Base-by-base conservation (phyloP, 345 rosid genomes). In the Erucastrum elatum region DNA sequence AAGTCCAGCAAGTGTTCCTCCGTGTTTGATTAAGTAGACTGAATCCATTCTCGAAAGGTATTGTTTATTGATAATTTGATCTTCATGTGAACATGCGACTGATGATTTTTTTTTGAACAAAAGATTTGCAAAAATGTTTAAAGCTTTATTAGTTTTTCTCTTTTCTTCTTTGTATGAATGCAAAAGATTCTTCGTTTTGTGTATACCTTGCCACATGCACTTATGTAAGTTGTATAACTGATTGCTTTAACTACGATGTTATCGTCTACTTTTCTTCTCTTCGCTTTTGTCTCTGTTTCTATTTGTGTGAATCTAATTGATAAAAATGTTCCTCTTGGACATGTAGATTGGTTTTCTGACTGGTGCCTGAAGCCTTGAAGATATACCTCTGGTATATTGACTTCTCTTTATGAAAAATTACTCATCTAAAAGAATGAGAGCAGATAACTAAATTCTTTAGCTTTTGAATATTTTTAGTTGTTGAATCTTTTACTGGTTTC, bases 341-440 rank as follows among this genome's bases (percentile, higher is more conserved):
- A 11, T 74, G 59, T 29, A 80, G 79, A 68, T 68, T 25, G 0
- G 25, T n/a, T 63, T n/a, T 16, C 4, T 3, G 46, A 34, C 37
- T 29, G 72, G 72, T 79, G 77, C 65, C 9, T 39, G 13, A 39
- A 39, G 46, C 46, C 46, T 70, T 75, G 77, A 85, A 77, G 82
- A 75, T 64, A 74, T 79, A 33, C 53, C 82, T 64, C 16, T 10
- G 34, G 34, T 62, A 68, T 67, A 76, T 71, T 60, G 80, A 80
- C 72, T 60, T 53, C 65, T 70, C 53, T 66, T 34, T 59, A 74
- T 78, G 77, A 58, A 82, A 61, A 58, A 21, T 65, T 21, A 71
- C 56, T 66, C 69, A 11, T 17, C 68, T 81, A 82, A 71, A 86
- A 87, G 17, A 44, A 88, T 91, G 97, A 87, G 88, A 82, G 79